Conservation (phyloP, 306 rosid genomes). For the Fragaria iinumae region DNA sequence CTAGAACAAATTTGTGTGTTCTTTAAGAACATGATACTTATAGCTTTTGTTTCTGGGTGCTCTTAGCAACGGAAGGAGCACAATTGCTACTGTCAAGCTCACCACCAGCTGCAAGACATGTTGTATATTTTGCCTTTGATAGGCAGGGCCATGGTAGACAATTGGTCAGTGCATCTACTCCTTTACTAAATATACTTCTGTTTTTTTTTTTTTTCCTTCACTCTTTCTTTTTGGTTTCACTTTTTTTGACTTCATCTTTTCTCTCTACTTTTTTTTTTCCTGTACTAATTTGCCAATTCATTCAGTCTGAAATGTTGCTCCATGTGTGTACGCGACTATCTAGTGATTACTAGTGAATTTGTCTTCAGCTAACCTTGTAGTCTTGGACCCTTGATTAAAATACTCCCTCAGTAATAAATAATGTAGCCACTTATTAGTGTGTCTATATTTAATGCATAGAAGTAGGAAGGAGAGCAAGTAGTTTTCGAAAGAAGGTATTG, state of each 20-base stretch:
- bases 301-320: neutral
- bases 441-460: neutral
- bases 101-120: constrained; percentile 69
- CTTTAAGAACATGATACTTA: constrained; percentile 11
- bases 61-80: constrained; percentile 68
- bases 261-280: neutral
- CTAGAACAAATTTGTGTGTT: neutral
- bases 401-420: neutral
- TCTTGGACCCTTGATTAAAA: neutral
- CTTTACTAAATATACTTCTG: neutral
- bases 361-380: neutral
- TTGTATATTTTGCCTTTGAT: constrained; percentile 67
- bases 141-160: constrained; percentile 78
- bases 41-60: constrained; percentile 22
- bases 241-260: neutral
- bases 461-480: neutral
- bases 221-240: neutral
- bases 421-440: neutral
- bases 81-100: constrained; percentile 54
- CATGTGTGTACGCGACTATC: neutral
- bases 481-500: neutral
- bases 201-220: too few relatives aligned
- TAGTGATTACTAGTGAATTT: neutral
- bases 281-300: neutral
- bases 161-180: constrained; percentile 52